Base-by-base conservation (phyloP, 2,329 filamentous ascomycete species). In the Mycosphaerella sp. region DNA sequence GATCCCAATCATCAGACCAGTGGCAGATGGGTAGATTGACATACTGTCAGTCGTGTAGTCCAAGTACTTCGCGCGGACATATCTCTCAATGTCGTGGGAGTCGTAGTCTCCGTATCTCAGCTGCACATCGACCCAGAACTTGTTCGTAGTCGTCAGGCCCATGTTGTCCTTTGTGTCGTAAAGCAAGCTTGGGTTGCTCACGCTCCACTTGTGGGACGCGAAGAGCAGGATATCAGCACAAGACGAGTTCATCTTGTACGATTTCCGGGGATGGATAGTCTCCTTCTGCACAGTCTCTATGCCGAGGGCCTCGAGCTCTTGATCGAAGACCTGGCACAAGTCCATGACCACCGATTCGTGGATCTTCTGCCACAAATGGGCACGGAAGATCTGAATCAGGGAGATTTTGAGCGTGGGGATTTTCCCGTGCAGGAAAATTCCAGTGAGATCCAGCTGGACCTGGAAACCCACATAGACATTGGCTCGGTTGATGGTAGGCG, bases 191-290 rank as follows among this genome's bases (percentile, higher is more conserved):
- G 93, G 94, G 2, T 88, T 79, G 0, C 90, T 96, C 46, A 98
- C 90, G 57, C 95, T 97, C 94, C 94, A 98, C 70, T 97, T 98
- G 75, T 97, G 93, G 58, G 87, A 95, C 34, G 93, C 91, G 66
- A 98, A 98, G 8, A 98, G 80, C 49, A 97, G 78, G 57, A 98
- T 96, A 70, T 98, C 93, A 4, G 94, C 93, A 65, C 93, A 97
- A 52, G 91, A 97, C 64, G 90, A 96, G 77, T 98, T 98, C 93
- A 98, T 98, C 81, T 98, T 98, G 81, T 98, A 98, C 4, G 89
- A 96, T 73, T 98, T 98, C 81, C 93, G 82, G 46, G 93, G 93
- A 75, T 98, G 93, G 53, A 98, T 98, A 0, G 93, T 97, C 74
- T 98, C 93, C 72, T 98, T 98, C 68, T 98, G 93, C 4, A 97